These are phyloP conservation scores for Lactarius hatsudake DNA, from an alignment of 768 basidiomycete genomes.

Conservation along the genomic window DNA sequence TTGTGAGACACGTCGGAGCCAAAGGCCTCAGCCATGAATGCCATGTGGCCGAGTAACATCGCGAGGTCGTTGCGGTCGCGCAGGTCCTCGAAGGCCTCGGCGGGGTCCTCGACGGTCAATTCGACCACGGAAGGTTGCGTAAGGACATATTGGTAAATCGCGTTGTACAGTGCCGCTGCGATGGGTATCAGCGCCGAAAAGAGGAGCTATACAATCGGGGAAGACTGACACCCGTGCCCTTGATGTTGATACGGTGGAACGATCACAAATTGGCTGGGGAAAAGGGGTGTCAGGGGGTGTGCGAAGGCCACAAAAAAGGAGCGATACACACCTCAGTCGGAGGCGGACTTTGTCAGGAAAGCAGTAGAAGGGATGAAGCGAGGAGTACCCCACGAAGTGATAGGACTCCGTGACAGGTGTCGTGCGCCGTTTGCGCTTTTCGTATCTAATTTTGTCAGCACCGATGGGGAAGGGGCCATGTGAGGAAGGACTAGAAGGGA, in stretches of 20 bases:
- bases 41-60: slow-evolving; percentile 62
- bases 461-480: background rate
- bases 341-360: slow-evolving; percentile 89
- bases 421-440: slow-evolving; percentile 67
- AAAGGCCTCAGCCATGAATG: slow-evolving; percentile 72
- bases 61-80: slow-evolving; percentile 88
- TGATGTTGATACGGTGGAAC: slow-evolving; percentile 84
- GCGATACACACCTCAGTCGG: slow-evolving; percentile 66
- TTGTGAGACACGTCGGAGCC: slow-evolving; percentile 37
- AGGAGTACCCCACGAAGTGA: slow-evolving; percentile 93
- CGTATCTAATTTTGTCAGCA: slow-evolving; percentile 54
- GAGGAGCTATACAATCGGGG: background rate
- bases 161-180: slow-evolving; percentile 80
- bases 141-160: slow-evolving; percentile 77
- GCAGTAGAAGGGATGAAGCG: slow-evolving; percentile 92
- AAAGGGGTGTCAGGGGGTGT: background rate
- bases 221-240: slow-evolving; percentile 82
- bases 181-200: slow-evolving; percentile 1
- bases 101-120: slow-evolving; percentile 95
- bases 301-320: background rate
- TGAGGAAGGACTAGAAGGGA: background rate
- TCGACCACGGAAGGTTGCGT: slow-evolving; percentile 73
- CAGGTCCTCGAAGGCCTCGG: slow-evolving; percentile 96
- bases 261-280: slow-evolving; percentile 85
- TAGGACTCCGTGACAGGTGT: slow-evolving; percentile 57